Conservation (phyloP, 495 filamentous ascomycete species). For the Margaritispora aquatica region DNA sequence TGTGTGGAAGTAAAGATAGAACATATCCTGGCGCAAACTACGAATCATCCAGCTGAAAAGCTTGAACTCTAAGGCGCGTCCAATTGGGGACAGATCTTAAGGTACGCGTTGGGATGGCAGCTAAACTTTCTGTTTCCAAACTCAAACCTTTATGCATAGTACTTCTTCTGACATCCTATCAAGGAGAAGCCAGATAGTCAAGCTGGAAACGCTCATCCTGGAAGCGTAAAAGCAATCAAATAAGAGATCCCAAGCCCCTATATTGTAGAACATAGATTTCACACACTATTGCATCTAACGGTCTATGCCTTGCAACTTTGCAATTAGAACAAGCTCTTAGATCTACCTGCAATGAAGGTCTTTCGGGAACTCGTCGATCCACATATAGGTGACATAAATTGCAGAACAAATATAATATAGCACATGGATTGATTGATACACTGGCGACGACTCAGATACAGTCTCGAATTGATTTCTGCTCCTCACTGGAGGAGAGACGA, state of each 20-base stretch:
- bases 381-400: too few relatives aligned
- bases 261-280: background rate
- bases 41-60: background rate
- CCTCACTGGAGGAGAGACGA: constrained; percentile 11
- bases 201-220: background rate
- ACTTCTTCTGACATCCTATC: background rate
- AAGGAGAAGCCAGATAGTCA: background rate
- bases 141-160: constrained; percentile 12
- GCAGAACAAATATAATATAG: too few relatives aligned
- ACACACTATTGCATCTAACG: background rate
- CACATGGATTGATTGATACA: constrained; percentile 16
- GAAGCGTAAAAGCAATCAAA: background rate
- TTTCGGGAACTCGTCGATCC: background rate
- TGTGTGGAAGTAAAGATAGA: background rate
- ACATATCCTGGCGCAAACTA: background rate
- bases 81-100: background rate
- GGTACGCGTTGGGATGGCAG: constrained; percentile 13
- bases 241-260: background rate
- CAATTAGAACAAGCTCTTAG: background rate
- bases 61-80: background rate
- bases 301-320: background rate
- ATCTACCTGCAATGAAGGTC: constrained; percentile 1
- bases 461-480: background rate
- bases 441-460: constrained; percentile 4
- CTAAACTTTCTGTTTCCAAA: constrained; percentile 10